A percentile compares a stretch with the other conserved stretches of the same genome.
These are phyloP conservation scores for Rhizodiscina lignyota DNA, from an alignment of 495 filamentous ascomycete species.

Conservation along the genomic window DNA sequence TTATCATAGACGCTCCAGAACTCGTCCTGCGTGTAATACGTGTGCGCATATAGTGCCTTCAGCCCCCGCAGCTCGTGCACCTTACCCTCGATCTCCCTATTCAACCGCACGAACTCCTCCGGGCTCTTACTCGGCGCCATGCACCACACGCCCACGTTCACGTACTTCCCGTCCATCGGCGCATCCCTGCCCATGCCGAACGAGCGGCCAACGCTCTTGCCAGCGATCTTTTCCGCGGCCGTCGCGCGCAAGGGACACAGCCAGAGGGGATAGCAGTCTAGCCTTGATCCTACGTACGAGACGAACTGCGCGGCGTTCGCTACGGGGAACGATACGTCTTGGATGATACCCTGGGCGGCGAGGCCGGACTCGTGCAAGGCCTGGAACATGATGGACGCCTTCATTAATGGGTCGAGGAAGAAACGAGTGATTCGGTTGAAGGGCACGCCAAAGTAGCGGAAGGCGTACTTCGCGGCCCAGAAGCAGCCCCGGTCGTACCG, in stretches of 20 bases:
- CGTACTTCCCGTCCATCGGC: too few species aligned
- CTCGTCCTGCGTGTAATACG: constrained; percentile 35
- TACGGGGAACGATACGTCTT: constrained; percentile 37
- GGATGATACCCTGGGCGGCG: constrained; percentile 31
- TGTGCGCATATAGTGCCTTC: constrained; percentile 42
- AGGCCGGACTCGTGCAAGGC: constrained; percentile 32
- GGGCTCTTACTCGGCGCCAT: constrained; percentile 16
- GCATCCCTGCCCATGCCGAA: too few species aligned
- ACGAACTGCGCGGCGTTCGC: constrained; percentile 26
- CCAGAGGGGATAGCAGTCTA: constrained; percentile 38
- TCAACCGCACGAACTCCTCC: constrained; percentile 32
- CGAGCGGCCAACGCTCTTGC: too few species aligned
- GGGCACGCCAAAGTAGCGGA: constrained; percentile 35
- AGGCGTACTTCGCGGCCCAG: constrained; percentile 37
- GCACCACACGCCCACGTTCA: constrained; percentile 41
- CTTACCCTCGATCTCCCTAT: constrained; percentile 47
- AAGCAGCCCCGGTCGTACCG: constrained; percentile 44
- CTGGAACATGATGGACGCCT: constrained; percentile 43
- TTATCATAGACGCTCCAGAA: constrained; percentile 39
- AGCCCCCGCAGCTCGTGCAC: constrained; percentile 47
- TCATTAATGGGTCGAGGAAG: constrained; percentile 41
- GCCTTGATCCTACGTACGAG: constrained; percentile 22
- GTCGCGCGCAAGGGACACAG: constrained; percentile 32
- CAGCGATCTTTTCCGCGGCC: constrained; percentile 1
- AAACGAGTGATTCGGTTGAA: constrained; percentile 37